Base-by-base conservation (phyloP, 1,139 yeast genomes). In the Pichia terricola region DNA sequence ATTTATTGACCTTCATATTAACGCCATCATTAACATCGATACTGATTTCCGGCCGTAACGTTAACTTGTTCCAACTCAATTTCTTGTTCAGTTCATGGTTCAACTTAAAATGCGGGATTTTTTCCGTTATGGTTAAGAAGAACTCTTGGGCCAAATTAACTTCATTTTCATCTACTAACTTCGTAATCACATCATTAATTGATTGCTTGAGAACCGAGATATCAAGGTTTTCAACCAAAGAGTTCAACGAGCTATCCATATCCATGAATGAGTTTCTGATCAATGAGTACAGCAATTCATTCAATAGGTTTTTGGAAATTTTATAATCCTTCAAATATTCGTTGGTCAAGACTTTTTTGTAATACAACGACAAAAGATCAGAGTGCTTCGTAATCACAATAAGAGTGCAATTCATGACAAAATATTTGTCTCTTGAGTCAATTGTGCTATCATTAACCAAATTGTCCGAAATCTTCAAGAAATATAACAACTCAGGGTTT, bases 81-180 rank as follows among this genome's bases (percentile, higher is more conserved):
- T 34, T 26, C 9, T 40, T 42, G 16, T 41, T 32, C 3, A 46
- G 27, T 22, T 44, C 47, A 16, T 16, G 22, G 6, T 28, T 30
- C 9, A 46, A 38, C 28, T 11, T 42, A 26, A 46, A 46, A 4
- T 34, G 34, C 26, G 45, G 49, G 26, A 35, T 42, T 4, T 26
- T 28, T 35, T 44, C 40, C 3, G 38, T 37, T 26, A 42, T 44
- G 35, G 39, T 48, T 4, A 44, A 26, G 38, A 44, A 50, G 10
- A 48, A 38, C 33, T 47, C 51, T 35, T 50, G 48, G 3, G 53
- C 53, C n/a, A 45, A 33, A 5, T 38, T 46, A 34, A 43, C 34
- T 28, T 45, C 38, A 22, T 39, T 42, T 5, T 45, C 45, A 8
- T 28, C 25, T 3, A 50, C 36, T 28, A 50, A 41, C 25, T 39